Conservation (phyloP, 345 rosid genomes). For the Eucalyptus erythrocorys region DNA sequence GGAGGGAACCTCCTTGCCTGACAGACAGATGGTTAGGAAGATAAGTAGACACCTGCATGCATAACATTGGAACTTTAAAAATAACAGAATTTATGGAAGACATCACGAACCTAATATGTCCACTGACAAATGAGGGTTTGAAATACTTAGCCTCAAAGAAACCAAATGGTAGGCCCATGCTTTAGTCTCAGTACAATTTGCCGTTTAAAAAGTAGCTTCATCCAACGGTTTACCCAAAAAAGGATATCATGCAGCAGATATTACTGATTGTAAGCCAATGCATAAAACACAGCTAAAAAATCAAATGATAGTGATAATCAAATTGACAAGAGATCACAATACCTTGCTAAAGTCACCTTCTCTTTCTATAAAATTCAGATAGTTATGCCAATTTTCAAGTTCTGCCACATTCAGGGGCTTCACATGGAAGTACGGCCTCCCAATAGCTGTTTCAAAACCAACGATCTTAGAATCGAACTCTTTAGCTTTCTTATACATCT, state of each 20-base stretch:
- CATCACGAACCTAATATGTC: slow-evolving; percentile 61
- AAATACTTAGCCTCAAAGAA: slow-evolving; percentile 94
- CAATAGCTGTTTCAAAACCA: slow-evolving; percentile 94
- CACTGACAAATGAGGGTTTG: slow-evolving; percentile 70
- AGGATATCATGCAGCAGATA: slow-evolving; percentile 91
- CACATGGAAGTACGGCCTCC: slow-evolving; percentile 96
- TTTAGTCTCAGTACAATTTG: slow-evolving; percentile 95
- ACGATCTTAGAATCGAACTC: slow-evolving; percentile 85
- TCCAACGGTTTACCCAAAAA: slow-evolving; percentile 98
- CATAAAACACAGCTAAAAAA: slow-evolving; percentile 52
- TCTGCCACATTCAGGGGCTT: slow-evolving; percentile 79
- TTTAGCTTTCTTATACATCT: slow-evolving; percentile 83
- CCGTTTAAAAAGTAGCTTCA: slow-evolving; percentile 91
- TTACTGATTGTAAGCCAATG: slow-evolving; percentile 86
- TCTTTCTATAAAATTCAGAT: slow-evolving; percentile 69
- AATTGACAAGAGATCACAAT: slow-evolving; percentile 32
- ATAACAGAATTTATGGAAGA: slow-evolving; percentile 20
- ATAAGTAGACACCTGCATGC: slow-evolving; percentile 93
- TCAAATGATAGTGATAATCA: slow-evolving; percentile 23
- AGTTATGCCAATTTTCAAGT: slow-evolving; percentile 98
- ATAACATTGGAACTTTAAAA: slow-evolving; percentile 81
- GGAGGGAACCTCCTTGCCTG: slow-evolving; percentile 97
- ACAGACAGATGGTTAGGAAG: slow-evolving; percentile 94
- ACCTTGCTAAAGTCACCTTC: slow-evolving; percentile 92
- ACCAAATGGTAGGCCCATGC: slow-evolving; percentile 88